These are phyloP conservation scores for Tolypocladium tundrense DNA, from an alignment of 2,329 filamentous ascomycete species.

Conservation along the genomic window DNA sequence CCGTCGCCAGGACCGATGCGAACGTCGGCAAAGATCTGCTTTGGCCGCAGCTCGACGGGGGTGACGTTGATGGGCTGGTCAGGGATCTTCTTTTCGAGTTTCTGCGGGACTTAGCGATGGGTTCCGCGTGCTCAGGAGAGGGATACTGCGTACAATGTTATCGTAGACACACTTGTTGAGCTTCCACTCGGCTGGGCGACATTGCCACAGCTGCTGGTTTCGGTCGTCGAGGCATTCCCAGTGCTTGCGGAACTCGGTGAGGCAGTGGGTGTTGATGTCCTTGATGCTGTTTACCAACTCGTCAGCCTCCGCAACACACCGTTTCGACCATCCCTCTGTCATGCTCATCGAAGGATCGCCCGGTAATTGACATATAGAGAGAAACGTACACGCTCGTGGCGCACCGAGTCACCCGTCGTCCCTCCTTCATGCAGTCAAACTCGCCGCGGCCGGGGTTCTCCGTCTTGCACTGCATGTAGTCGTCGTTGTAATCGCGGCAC, in stretches of 20 bases:
- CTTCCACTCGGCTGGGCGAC: constrained; percentile 75
- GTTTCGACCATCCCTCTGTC: not conserved
- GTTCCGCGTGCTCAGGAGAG: no score
- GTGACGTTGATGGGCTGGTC: constrained; percentile 58
- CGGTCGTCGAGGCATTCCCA: constrained; percentile 95
- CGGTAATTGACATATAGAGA: not conserved
- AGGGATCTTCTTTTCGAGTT: constrained; percentile 72
- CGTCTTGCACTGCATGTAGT: constrained; percentile 99
- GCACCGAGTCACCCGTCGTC: constrained; percentile 90
- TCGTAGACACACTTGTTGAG: constrained; percentile 94
- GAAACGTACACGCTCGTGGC: constrained; percentile 82
- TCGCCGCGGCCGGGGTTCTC: constrained; percentile 87
- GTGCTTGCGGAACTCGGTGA: constrained; percentile 83
- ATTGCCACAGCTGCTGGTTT: constrained; percentile 97
- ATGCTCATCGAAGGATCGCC: not conserved
- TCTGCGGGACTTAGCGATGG: constrained; percentile 33
- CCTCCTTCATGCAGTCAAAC: constrained; percentile 91
- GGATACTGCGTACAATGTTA: constrained; percentile 63
- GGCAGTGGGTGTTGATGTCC: constrained; percentile 91
- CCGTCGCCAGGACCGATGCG: constrained; percentile 30
- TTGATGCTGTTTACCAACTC: constrained; percentile 52
- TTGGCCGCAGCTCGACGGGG: constrained; percentile 63
- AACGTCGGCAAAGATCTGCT: constrained; percentile 51
- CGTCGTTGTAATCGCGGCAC: constrained; percentile 93
- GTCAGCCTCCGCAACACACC: constrained; percentile 1